Base-by-base conservation (phyloP, 768 basidiomycete species). In the Glaciozyma martinii region DNA sequence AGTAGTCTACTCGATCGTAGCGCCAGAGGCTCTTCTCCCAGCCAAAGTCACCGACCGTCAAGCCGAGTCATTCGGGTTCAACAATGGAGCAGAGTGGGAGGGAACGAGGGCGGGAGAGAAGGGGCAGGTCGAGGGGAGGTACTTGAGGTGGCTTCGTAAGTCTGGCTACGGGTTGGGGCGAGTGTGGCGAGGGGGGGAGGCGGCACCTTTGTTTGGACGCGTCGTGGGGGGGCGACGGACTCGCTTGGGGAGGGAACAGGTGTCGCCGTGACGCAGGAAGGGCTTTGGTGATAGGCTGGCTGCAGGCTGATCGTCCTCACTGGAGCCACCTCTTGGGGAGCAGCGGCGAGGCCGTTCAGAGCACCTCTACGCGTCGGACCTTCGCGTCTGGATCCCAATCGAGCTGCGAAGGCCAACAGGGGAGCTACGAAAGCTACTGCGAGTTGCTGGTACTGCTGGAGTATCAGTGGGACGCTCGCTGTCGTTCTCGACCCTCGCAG, bases 81-180 rank as follows among this genome's bases (percentile, higher is more conserved):
- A 59, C 57, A 27, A 32, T 43, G 57, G 57, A 25, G 13, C 27
- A 16, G 57, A 46, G 19, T 59, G 57, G 57, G 23, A 13, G 6
- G 16, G 21, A 9, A n/a, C 5, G 2, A 16, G 30, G 3, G 33
- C 3, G 21, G 44, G 43, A 3, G 33, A 59, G 18, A 44, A 29
- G 27, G 23, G 30, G 7, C 16, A 30, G 3, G 25, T 13, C 18
- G 27, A 47, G 30, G 44, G 15, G 46, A 49, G 44, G 21, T 59
- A 59, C n/a, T 25, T 49, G 19, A 29, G 57, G 46, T 59, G 33
- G 27, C 57, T 46, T 1, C 57, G 57, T 59, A 19, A 59, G 57
- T 59, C 40, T 16, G 43, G 19, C 13, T 3, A 10, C 40, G 3
- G 8, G 27, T 33, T 54, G 27, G 16, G 30, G 27, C 25, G n/a